A percentile compares a stretch with the other conserved stretches of the same genome.
Evolutionary conservation across 108 stramenopile species (phyloP).

Genomic region (Pseudonitzschia multiseries): DNA sequence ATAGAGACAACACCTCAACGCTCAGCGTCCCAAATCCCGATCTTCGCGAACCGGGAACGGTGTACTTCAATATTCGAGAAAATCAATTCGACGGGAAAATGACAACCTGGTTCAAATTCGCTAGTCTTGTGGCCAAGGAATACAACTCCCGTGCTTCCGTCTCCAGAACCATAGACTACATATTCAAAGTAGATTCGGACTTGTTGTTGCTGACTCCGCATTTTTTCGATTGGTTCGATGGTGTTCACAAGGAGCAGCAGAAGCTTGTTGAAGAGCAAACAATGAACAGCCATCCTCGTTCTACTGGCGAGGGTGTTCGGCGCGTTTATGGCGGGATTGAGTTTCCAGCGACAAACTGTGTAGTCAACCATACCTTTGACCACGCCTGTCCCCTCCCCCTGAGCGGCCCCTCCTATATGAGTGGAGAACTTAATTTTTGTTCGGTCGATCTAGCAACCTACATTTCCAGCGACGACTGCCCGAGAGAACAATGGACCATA

Average conservation of each 20-base stretch:
- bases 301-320: neutral
- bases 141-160: neutral
- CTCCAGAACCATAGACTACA: constrained; percentile 31
- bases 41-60: constrained; percentile 22
- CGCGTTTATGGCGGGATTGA: constrained; percentile 19
- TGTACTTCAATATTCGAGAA: constrained; percentile 45
- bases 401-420: constrained; percentile 24
- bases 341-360: neutral
- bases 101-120: constrained; percentile 44
- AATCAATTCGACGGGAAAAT: constrained; percentile 50
- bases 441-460: constrained; percentile 30
- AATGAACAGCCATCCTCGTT: neutral
- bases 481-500: constrained; percentile 2
- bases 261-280: neutral
- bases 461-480: constrained; percentile 13
- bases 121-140: constrained; percentile 16
- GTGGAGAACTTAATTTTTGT: constrained; percentile 34
- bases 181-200: constrained; percentile 43
- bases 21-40: neutral
- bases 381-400: constrained; percentile 26
- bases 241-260: constrained; percentile 23
- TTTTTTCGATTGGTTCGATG: constrained; percentile 23
- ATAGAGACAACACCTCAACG: neutral
- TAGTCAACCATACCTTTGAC: neutral
- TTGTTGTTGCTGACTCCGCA: constrained; percentile 30